These are phyloP conservation scores for Ophiostoma sp. DNA, from an alignment of 2,329 filamentous ascomycete species.

Conservation along the genomic window DNA sequence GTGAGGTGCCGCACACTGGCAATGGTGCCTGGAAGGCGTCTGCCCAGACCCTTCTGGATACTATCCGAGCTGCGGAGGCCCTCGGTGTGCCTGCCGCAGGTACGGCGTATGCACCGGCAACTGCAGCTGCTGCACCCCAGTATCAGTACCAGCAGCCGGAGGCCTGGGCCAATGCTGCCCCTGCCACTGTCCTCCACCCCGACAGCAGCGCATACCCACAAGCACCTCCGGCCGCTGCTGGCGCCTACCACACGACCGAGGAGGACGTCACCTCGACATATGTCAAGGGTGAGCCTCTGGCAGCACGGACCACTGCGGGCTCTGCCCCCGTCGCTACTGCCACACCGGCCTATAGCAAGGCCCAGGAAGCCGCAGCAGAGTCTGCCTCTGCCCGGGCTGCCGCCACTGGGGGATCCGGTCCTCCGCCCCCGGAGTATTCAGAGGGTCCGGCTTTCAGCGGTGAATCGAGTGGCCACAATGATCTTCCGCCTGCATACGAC, in stretches of 20 bases:
- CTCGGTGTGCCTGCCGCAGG: conserved; percentile 22
- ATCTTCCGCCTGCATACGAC: conserved; percentile 32
- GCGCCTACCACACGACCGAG: background rate
- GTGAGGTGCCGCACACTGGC: conserved; percentile 35
- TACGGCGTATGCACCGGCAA: background rate
- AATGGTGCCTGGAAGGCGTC: conserved; percentile 33
- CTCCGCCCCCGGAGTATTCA: conserved; percentile 31
- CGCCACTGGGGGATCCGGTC: conserved; percentile 9
- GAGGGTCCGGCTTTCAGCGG: conserved; percentile 16
- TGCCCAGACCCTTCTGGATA: conserved; percentile 34
- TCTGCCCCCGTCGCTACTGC: background rate
- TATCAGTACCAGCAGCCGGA: background rate
- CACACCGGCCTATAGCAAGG: conserved; percentile 21
- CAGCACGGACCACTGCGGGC: background rate
- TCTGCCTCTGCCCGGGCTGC: conserved; percentile 29
- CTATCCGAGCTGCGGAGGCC: conserved; percentile 36
- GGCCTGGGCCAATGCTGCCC: conserved; percentile 18
- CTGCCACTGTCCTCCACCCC: conserved; percentile 17
- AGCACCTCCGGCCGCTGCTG: background rate
- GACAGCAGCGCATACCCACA: conserved; percentile 9
- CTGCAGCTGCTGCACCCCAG: conserved; percentile 16
- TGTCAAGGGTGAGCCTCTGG: conserved; percentile 10
- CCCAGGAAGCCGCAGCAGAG: conserved; percentile 24
- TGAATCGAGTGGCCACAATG: conserved; percentile 18
- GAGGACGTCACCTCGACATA: conserved; percentile 23